Evolutionary conservation across 1,139 yeast genomes (phyloP), one percentile per base, ranked within the genome.

Genomic region (Meyerozyma smithsonii): DNA sequence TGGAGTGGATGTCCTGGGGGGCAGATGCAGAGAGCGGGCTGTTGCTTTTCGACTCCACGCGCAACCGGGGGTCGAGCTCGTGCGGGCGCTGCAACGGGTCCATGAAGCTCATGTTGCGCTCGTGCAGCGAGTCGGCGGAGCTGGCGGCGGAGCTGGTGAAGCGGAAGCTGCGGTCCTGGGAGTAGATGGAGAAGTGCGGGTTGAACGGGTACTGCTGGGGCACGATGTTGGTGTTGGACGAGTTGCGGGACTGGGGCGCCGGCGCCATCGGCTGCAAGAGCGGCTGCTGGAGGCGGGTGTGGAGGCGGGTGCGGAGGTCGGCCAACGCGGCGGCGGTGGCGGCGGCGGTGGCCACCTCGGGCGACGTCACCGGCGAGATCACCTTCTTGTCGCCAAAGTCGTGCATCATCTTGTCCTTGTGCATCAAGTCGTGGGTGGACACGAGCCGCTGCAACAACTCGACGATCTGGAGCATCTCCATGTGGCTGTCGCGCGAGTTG

Each of bases 141-240:
- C 32, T 36, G 37, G 25, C 35, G 32, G 15, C 12, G 35, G 36
- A 15, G n/a, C 32, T 36, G 37, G 25, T 23, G 17, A 28, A 35
- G 25, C 32, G 35, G 32, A 30, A 37, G 10, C 17, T 32, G 10
- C 30, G 24, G 25, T 41, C 49, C 4, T 23, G 39, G 28, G 25
- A 47, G 44, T 59, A 60, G 26, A 61, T 54, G 15, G 66, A 48
- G 46, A 64, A 66, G 44, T 66, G 64, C 1, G 69, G 70, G 42
- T 66, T 64, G 32, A 66, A 47, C 1, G 72, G 69, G 39, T 66
- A 66, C 36, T 56, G 62, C 46, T 66, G 71, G 3, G 69, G 68
- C 5, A 61, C 60, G 24, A 51, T 49, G 36, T 48, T 52, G n/a
- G 57, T 42, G 38, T 41, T 48, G 10, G 59, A 51, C 8, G 58